Percentiles rank a stretch among this genome's conserved stretches.
These are phyloP conservation scores for Chlamydomonas asymmetrica DNA, from an alignment of 139 green algal genomes.

Conservation along the genomic window DNA sequence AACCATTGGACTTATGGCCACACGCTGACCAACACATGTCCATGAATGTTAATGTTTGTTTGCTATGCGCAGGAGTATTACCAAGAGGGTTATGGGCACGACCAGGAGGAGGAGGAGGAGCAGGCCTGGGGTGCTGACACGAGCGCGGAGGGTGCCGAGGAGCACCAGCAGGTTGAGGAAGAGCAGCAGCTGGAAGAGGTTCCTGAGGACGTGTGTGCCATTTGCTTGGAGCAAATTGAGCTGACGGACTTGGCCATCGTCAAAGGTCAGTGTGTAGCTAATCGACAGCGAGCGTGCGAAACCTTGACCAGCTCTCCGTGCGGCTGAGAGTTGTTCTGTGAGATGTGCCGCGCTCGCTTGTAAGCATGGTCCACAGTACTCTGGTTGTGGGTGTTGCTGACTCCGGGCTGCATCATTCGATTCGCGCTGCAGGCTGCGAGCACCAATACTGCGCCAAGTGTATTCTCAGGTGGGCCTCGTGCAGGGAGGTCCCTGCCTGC, in stretches of 20 bases:
- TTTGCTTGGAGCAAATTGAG: slow-evolving; percentile 72
- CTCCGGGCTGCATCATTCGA: too few species aligned
- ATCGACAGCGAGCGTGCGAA: too few species aligned
- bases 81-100: background rate
- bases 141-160: background rate
- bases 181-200: background rate
- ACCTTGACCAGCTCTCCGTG: too few species aligned
- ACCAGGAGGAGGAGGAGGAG: background rate
- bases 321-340: too few species aligned
- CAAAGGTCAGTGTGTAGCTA: slow-evolving; percentile 52
- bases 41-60: too few species aligned
- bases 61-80: background rate
- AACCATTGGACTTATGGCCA: too few species aligned
- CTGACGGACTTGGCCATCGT: slow-evolving; percentile 59
- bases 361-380: too few species aligned
- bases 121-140: background rate
- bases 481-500: slow-evolving; percentile 65
- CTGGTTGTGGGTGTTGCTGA: too few species aligned
- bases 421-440: too few species aligned
- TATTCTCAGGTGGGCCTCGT: slow-evolving; percentile 79
- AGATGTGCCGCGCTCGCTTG: too few species aligned
- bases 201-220: slow-evolving; percentile 67
- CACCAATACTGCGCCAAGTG: slow-evolving; percentile 85
- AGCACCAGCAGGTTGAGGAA: background rate
- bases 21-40: too few species aligned